phyloP scores from a whole-genome alignment of 495 filamentous ascomycete species.

The Penicillium goetzii region DNA sequence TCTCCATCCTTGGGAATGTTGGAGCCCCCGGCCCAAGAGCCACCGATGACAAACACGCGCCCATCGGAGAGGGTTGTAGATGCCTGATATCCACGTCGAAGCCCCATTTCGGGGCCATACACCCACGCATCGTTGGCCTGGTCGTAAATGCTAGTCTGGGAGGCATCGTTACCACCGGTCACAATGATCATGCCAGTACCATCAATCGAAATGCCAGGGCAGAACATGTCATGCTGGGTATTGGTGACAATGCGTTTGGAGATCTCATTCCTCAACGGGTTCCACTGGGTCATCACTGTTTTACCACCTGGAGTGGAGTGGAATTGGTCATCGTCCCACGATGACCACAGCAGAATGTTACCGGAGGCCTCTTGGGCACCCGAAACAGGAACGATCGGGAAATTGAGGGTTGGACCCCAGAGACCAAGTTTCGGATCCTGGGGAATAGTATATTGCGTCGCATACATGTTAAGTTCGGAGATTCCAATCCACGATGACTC shows the following conservation, averaged over 20 bases:
- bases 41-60: conserved; percentile 62
- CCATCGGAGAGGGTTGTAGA: conserved; percentile 57
- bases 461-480: conserved; percentile 39
- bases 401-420: conserved; percentile 55
- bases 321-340: conserved; percentile 42
- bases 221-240: conserved; percentile 65
- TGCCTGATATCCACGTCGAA: conserved; percentile 61
- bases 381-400: conserved; percentile 55
- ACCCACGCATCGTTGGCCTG: conserved; percentile 32
- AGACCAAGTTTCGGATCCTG: conserved; percentile 28
- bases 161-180: conserved; percentile 52
- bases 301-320: conserved; percentile 37
- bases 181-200: conserved; percentile 55
- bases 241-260: conserved; percentile 46
- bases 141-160: conserved; percentile 53
- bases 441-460: conserved; percentile 15
- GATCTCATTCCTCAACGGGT: conserved; percentile 29
- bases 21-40: conserved; percentile 54
- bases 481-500: conserved; percentile 37
- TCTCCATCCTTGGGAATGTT: conserved; percentile 55
- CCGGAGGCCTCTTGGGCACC: conserved; percentile 38
- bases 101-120: conserved; percentile 43
- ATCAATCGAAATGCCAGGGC: conserved; percentile 60
- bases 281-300: conserved; percentile 32
- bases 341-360: conserved; percentile 49